These are phyloP conservation scores for Coemansia sp. DNA, from an alignment of 192 early-diverging fungal genomes.

Conservation along the genomic window DNA sequence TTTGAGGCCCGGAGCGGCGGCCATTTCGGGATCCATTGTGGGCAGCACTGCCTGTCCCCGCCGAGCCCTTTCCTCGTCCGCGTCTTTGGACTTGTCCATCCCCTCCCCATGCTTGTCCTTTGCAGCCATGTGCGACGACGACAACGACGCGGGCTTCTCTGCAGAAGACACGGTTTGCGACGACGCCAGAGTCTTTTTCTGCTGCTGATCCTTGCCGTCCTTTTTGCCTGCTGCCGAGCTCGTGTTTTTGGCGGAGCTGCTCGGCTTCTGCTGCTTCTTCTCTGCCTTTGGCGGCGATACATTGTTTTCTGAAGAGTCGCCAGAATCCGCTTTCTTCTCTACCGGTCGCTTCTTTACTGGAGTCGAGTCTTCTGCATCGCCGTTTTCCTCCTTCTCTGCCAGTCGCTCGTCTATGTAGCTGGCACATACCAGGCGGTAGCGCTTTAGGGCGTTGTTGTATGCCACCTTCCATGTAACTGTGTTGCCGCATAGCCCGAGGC, in stretches of 20 bases:
- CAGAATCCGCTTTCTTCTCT: not conserved
- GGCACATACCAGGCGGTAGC: slow-evolving; percentile 47
- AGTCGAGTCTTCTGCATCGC: slow-evolving; percentile 11
- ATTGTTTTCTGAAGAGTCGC: not conserved
- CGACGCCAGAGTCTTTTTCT: too few relatives aligned
- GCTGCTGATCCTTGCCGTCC: too few relatives aligned
- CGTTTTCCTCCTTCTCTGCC: slow-evolving; percentile 40
- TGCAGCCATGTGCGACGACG: too few relatives aligned
- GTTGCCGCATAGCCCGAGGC: slow-evolving; percentile 47
- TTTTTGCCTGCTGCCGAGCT: too few relatives aligned
- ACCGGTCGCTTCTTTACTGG: too few relatives aligned
- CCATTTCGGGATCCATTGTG: slow-evolving; percentile 44
- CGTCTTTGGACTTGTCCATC: not conserved
- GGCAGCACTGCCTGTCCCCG: slow-evolving; percentile 34
- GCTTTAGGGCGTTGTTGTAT: slow-evolving; percentile 42
- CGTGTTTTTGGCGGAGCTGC: too few relatives aligned
- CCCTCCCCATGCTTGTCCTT: not conserved
- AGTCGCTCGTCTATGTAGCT: slow-evolving; percentile 40
- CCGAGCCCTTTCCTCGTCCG: slow-evolving; percentile 1
- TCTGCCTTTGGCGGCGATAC: too few relatives aligned
- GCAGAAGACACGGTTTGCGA: too few relatives aligned
- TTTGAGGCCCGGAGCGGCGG: slow-evolving; percentile 5
- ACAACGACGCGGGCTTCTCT: too few relatives aligned
- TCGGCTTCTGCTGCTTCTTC: too few relatives aligned
- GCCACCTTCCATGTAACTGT: slow-evolving; percentile 46